Percentiles rank a stretch among this genome's conserved stretches.
Conservation (phyloP, 169 alveolate species). For the Babesia divergens region DNA sequence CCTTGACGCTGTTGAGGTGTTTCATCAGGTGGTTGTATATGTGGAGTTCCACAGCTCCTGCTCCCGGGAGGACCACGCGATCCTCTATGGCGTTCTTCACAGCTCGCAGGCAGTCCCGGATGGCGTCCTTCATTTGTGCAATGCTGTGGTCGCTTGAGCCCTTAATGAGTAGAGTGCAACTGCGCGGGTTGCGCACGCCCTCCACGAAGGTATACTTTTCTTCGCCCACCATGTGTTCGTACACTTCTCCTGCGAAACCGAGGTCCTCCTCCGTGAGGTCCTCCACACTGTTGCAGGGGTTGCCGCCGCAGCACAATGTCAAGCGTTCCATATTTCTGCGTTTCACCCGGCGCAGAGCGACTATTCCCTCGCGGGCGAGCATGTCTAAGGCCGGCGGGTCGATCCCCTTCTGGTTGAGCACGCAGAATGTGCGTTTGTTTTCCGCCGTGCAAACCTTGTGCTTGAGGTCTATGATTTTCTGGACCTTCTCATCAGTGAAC, state of each 20-base stretch:
- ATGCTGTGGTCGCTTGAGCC: slow-evolving; percentile 98
- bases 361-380: slow-evolving; percentile 96
- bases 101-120: slow-evolving; percentile 97
- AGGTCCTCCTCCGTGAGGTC: slow-evolving; percentile 93
- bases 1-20: slow-evolving; percentile 72
- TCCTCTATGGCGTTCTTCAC: slow-evolving; percentile 95
- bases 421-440: slow-evolving; percentile 85
- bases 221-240: slow-evolving; percentile 94
- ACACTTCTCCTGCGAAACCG: slow-evolving; percentile 95
- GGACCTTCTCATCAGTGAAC: slow-evolving; percentile 96
- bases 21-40: slow-evolving; percentile 84
- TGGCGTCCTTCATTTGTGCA: slow-evolving; percentile 93
- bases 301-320: slow-evolving; percentile 98
- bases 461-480: slow-evolving; percentile 93
- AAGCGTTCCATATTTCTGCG: slow-evolving; percentile 98
- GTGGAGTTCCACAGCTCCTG: slow-evolving; percentile 96
- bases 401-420: slow-evolving; percentile 97
- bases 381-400: slow-evolving; percentile 99
- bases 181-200: slow-evolving; percentile 92
- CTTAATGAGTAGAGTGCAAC: slow-evolving; percentile 94
- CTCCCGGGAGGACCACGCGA: slow-evolving; percentile 95
- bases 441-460: slow-evolving; percentile 71
- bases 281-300: slow-evolving; percentile 95
- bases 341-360: slow-evolving; percentile 96
- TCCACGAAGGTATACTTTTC: slow-evolving; percentile 98